A percentile compares a stretch with the other conserved stretches of the same genome.
phyloP scores from a whole-genome alignment of 2,329 filamentous ascomycete genomes.

The Teratosphaeria viscida region DNA sequence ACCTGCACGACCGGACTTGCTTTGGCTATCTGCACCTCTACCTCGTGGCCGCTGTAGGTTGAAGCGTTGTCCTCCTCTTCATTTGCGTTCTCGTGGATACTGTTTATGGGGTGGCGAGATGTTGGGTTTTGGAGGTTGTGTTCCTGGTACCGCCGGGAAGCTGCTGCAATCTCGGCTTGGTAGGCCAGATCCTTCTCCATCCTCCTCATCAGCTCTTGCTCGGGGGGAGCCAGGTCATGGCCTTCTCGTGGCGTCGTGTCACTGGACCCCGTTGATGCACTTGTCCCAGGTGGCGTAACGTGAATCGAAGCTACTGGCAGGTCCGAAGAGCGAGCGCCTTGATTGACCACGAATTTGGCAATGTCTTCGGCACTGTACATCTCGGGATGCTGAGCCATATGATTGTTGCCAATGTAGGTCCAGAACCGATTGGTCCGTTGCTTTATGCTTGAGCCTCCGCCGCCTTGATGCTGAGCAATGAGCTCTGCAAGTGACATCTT shows the following conservation, averaged over 20 bases:
- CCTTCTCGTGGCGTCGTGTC: not conserved
- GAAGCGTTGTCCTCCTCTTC: slow-evolving; percentile 15
- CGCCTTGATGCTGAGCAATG: slow-evolving; percentile 18
- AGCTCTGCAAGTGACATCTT: slow-evolving; percentile 23
- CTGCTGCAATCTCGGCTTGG: not conserved
- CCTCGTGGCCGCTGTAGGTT: slow-evolving; percentile 21
- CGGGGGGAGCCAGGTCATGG: not conserved
- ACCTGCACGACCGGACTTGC: slow-evolving; percentile 19
- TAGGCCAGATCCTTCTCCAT: not conserved
- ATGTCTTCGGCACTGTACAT: slow-evolving; percentile 22
- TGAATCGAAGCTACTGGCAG: not conserved
- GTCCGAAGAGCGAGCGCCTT: slow-evolving; percentile 1
- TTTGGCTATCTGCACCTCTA: slow-evolving; percentile 10
- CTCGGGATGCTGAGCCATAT: slow-evolving; percentile 25
- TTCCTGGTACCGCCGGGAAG: not conserved
- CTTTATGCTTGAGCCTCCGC: slow-evolving; percentile 13
- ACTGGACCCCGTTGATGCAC: slow-evolving; percentile 2
- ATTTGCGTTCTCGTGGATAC: slow-evolving; percentile 14
- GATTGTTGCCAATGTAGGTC: slow-evolving; percentile 26
- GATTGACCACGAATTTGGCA: slow-evolving; percentile 13
- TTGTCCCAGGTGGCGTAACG: slow-evolving; percentile 4
- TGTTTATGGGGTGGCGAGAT: slow-evolving; percentile 8
- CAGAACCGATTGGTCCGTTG: slow-evolving; percentile 25
- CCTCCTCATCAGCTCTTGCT: not conserved
- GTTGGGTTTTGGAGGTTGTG: slow-evolving; percentile 2